Conservation (phyloP, 257 asterid genomes). For the Nicotiana tabacum region DNA sequence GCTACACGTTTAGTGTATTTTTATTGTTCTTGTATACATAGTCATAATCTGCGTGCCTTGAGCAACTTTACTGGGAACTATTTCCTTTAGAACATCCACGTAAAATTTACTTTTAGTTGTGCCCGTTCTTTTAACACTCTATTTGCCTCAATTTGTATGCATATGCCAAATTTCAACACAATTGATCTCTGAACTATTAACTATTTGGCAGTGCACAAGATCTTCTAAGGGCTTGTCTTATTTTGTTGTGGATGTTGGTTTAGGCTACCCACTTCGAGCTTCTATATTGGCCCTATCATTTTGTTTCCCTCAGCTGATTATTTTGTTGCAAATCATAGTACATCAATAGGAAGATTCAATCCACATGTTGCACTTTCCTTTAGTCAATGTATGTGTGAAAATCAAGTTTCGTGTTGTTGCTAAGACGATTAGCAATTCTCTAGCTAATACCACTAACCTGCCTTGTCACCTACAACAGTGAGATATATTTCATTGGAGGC, state of each 20-base stretch:
- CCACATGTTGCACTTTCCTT: not conserved
- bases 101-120: too few relatives aligned
- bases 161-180: too few relatives aligned
- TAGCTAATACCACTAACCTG: not conserved
- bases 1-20: not conserved
- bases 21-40: too few relatives aligned
- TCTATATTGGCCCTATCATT: not conserved
- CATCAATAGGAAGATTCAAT: not conserved
- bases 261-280: not conserved
- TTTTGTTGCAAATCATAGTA: not conserved
- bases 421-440: not conserved
- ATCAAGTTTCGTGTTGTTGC: not conserved
- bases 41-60: too few relatives aligned
- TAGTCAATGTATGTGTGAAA: not conserved
- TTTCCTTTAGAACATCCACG: too few relatives aligned
- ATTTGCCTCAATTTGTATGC: too few relatives aligned
- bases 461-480: constrained; percentile 40
- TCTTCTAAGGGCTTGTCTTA: not conserved
- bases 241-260: not conserved
- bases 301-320: not conserved
- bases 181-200: too few relatives aligned
- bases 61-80: too few relatives aligned
- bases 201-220: too few relatives aligned
- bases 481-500: constrained; percentile 94
- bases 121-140: too few relatives aligned